Conservation (phyloP, 176 grass and related monocot genomes). For the Miscanthus lutarioriparius region DNA sequence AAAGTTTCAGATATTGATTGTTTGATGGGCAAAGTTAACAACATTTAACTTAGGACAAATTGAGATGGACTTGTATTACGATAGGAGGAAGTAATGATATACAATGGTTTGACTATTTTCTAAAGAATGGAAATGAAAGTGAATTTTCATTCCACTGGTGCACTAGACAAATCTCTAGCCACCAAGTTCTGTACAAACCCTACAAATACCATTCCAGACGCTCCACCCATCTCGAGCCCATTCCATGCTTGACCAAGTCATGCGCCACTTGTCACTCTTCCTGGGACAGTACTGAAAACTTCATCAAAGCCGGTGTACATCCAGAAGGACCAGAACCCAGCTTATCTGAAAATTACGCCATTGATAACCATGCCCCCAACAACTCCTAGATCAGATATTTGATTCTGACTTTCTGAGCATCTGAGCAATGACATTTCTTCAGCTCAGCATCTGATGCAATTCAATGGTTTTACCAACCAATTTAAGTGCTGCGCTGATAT, state of each 20-base stretch:
- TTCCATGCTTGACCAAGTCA: background rate
- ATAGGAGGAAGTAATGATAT: no score
- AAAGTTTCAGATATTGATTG: background rate
- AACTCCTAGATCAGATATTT: background rate
- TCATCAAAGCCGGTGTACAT: background rate
- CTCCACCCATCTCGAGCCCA: background rate
- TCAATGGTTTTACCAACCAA: background rate
- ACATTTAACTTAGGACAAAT: background rate
- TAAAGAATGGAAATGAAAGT: background rate
- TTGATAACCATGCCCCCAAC: background rate
- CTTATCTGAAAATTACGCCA: background rate
- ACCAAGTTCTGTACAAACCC: background rate
- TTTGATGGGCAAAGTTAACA: background rate
- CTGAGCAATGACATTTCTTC: background rate
- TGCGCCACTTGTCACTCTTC: background rate
- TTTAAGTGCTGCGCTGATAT: background rate
- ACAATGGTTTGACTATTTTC: background rate
- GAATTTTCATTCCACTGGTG: background rate
- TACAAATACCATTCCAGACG: background rate
- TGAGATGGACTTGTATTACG: background rate
- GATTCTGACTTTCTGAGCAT: background rate
- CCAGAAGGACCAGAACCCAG: background rate
- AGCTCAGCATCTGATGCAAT: background rate
- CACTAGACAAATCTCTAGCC: background rate
- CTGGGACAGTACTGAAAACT: constrained; percentile 1